A percentile compares a stretch with the other conserved stretches of the same genome.
phyloP scores from a whole-genome alignment of 2,329 filamentous ascomycete genomes.

The Aulographum hederae region DNA sequence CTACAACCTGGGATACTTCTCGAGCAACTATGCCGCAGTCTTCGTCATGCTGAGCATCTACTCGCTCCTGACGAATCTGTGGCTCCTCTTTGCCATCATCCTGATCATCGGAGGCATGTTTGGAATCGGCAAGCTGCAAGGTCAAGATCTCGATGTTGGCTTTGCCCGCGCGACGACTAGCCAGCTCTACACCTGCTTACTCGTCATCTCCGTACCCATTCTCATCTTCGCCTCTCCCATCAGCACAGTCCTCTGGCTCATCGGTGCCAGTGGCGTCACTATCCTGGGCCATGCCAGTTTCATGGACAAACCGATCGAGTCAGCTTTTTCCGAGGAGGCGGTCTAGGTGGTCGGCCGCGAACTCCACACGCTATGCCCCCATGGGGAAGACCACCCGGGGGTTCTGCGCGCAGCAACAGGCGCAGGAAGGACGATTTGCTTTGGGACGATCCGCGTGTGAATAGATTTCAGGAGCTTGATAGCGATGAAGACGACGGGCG shows the following conservation, averaged over 20 bases:
- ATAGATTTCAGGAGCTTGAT: slow-evolving; percentile 48
- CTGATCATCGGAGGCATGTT: slow-evolving; percentile 76
- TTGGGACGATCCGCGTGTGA: slow-evolving; percentile 12
- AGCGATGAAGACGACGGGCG: slow-evolving; percentile 25
- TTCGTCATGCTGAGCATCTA: slow-evolving; percentile 95
- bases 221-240: slow-evolving; percentile 75
- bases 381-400: slow-evolving; percentile 98
- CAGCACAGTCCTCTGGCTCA: slow-evolving; percentile 77
- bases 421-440: slow-evolving; percentile 36
- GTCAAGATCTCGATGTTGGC: slow-evolving; percentile 74
- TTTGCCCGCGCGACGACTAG: slow-evolving; percentile 68
- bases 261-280: slow-evolving; percentile 83
- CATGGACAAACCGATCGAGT: slow-evolving; percentile 98
- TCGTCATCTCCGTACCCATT: slow-evolving; percentile 68
- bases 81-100: slow-evolving; percentile 81
- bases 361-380: slow-evolving; percentile 80
- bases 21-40: slow-evolving; percentile 91
- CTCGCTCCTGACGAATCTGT: slow-evolving; percentile 71
- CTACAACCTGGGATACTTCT: slow-evolving; percentile 95
- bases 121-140: slow-evolving; percentile 77
- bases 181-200: slow-evolving; percentile 81
- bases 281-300: slow-evolving; percentile 89
- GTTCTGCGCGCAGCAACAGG: no score
- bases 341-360: slow-evolving; percentile 99
- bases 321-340: slow-evolving; percentile 99